Base-by-base conservation (phyloP, 805 yeast genomes). In the Diddensiella santjacobensis region DNA sequence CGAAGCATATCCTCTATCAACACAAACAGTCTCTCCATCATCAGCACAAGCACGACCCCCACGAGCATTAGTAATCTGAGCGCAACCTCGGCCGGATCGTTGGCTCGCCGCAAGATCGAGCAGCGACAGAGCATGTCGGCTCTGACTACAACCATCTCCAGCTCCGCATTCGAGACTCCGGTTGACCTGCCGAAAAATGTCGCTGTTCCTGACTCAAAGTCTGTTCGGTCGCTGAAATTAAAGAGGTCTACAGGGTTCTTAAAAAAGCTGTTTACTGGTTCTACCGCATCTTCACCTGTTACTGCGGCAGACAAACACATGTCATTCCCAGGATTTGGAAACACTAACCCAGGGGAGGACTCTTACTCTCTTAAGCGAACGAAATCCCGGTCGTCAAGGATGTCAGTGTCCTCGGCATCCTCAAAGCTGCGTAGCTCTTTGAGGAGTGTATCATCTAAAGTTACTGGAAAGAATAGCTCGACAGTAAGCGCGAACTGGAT, bases 81-180 rank as follows among this genome's bases (percentile, higher is more conserved):
- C 68, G 96, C 96, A 3, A 85, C 96, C 0, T 83, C 93, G 53
- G 95, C 96, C 1, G 95, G 95, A 0, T 85, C 95, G 24, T 80
- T 81, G 50, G 80, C 82, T 40, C 76, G 95, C 59, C 95, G 87
- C 62, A 83, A 77, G 57, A n/a, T 38, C 10, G 26, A 44, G 10
- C 31, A 26, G 13, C 31, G 31, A 26, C 8, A 26, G 31, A 26
- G 31, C 13, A 26, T 26, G 31, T 13, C 31, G 8, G 31, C 31
- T 8, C 13, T 26, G 31, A 26, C 8, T 26, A 8, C 31, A 26
- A 26, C 31, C 2, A 6, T 17, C 22, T 38, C 10, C 20, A 22
- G 22, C 8, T 23, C 29, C 17, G 11, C 22, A 3, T 42, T 43
- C 10, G 59, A 54, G 39, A 53, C 47, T 6, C 60, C 60, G 3